Conservation (phyloP, 2,329 filamentous ascomycete species). For the Neopestalotiopsis sp. region DNA sequence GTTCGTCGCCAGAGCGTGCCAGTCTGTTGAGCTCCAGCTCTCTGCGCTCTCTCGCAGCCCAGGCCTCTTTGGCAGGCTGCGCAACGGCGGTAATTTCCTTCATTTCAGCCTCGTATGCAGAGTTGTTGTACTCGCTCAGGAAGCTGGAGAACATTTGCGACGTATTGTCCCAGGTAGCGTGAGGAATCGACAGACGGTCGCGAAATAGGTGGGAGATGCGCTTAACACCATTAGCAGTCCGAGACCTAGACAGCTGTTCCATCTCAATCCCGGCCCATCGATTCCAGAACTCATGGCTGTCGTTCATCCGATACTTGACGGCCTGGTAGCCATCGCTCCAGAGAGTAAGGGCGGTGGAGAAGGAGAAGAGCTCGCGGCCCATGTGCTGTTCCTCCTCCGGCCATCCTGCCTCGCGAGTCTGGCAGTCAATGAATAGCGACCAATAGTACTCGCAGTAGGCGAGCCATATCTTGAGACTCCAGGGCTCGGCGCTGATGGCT, state of each 20-base stretch:
- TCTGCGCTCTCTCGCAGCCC: constrained; percentile 67
- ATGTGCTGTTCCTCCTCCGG: constrained; percentile 71
- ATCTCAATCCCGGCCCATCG: constrained; percentile 76
- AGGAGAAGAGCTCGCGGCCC: constrained; percentile 74
- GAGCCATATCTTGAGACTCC: constrained; percentile 76
- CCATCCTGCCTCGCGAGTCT: constrained; percentile 60
- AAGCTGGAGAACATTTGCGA: constrained; percentile 77
- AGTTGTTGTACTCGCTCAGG: constrained; percentile 71
- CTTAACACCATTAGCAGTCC: constrained; percentile 61
- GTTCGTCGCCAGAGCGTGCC: constrained; percentile 57
- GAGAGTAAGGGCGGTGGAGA: constrained; percentile 68
- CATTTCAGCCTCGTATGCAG: constrained; percentile 78
- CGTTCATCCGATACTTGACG: constrained; percentile 75
- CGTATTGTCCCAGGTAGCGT: constrained; percentile 76
- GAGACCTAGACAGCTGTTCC: constrained; percentile 65
- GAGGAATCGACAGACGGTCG: constrained; percentile 73
- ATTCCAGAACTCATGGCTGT: constrained; percentile 82
- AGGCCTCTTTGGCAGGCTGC: constrained; percentile 66
- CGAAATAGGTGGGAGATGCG: constrained; percentile 73
- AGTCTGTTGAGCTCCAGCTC: constrained; percentile 71
- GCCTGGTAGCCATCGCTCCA: constrained; percentile 75
- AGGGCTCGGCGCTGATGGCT: constrained; percentile 73
- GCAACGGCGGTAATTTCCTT: constrained; percentile 68
- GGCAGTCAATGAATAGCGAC: constrained; percentile 69
- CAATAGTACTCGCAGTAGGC: constrained; percentile 81